Evolutionary conservation across 129 eudicot species (phyloP), one percentile per base, ranked within the genome.

Genomic region (Gnaphalium uliginosum): DNA sequence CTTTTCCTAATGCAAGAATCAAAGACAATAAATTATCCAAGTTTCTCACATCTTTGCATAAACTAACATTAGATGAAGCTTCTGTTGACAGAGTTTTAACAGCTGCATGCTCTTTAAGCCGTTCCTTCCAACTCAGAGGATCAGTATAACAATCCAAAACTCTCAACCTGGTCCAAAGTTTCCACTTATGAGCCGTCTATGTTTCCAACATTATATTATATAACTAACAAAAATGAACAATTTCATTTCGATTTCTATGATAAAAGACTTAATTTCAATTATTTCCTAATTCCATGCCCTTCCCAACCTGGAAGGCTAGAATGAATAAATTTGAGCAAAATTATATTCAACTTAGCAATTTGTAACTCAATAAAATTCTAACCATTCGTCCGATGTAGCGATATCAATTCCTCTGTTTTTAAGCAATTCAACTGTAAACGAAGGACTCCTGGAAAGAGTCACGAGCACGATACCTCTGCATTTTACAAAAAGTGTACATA

Each of bases 71-170:
- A n/a, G 66, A 11, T 63, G 88, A 78, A 67, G 83, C 80, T 56
- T 80, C 85, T 3, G 83, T 61, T 11, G 74, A 74, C 29, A 59
- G 79, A 82, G 79, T 73, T 8, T 72, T 56, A 56, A 89, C 80
- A 60, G 66, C 78, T 75, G 92, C 90, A 65, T 77, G 80, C 81
- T 91, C 92, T 68, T 66, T 78, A 27, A 91, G 92, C 75, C 76
- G 83, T 62, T 79, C 86, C 81, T 89, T 95, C 99, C 99, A 95
- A 22, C 99, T 95, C 4, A 95, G 76, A n/a, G 99, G 99, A 84
- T 95, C 99, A 24, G 95, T 78, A 79, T 87, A 89, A 75, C 99
- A 95, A 83, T 95, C 99, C 85, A 95, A 78, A 69, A 95, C 76
- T 76, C 86, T 82, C 69, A 95, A 54, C 99, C 99, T 95, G 82